A percentile compares a stretch with the other conserved stretches of the same genome.
Conservation (phyloP, 2,329 filamentous ascomycete genomes). For the Dactylellina drechsleri region DNA sequence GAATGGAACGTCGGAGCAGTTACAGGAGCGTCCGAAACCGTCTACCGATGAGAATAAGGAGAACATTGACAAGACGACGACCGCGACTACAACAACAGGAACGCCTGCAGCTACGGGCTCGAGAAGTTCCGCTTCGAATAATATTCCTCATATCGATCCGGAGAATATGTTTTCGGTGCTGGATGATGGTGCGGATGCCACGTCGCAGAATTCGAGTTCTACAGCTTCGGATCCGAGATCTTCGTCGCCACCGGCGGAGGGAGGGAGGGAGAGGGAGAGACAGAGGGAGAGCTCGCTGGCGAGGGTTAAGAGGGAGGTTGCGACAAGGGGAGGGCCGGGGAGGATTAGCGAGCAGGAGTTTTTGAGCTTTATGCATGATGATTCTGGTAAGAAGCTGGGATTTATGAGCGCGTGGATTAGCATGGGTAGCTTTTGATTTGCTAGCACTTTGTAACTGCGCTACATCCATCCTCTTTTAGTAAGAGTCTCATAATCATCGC, state of each 20-base stretch:
- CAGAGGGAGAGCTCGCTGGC: slow-evolving; percentile 64
- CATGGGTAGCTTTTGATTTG: slow-evolving; percentile 68
- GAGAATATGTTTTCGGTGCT: slow-evolving; percentile 39
- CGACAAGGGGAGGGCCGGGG: slow-evolving; percentile 79
- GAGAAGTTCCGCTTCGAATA: no score
- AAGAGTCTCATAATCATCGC: no score
- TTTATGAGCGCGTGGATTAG: slow-evolving; percentile 94
- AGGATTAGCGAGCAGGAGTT: slow-evolving; percentile 83
- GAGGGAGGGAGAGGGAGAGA: no score
- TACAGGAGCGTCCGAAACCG: slow-evolving; percentile 63
- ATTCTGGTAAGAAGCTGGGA: slow-evolving; percentile 73
- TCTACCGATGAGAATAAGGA: slow-evolving; percentile 58
- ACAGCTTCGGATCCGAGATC: slow-evolving; percentile 55
- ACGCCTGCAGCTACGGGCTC: neutral
- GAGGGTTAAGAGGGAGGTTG: slow-evolving; percentile 74
- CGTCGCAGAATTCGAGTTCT: slow-evolving; percentile 41
- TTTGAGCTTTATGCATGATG: slow-evolving; percentile 75
- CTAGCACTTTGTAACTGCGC: neutral
- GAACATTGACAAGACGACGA: slow-evolving; percentile 46
- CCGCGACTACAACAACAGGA: slow-evolving; percentile 11
- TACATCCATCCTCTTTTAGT: neutral
- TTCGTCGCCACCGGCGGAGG: neutral
- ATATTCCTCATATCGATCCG: slow-evolving; percentile 14
- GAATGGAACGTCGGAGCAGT: slow-evolving; percentile 58
- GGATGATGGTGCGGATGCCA: slow-evolving; percentile 30